Base-by-base conservation (phyloP, 176 grass and related monocot species). In the Musa itinerans region DNA sequence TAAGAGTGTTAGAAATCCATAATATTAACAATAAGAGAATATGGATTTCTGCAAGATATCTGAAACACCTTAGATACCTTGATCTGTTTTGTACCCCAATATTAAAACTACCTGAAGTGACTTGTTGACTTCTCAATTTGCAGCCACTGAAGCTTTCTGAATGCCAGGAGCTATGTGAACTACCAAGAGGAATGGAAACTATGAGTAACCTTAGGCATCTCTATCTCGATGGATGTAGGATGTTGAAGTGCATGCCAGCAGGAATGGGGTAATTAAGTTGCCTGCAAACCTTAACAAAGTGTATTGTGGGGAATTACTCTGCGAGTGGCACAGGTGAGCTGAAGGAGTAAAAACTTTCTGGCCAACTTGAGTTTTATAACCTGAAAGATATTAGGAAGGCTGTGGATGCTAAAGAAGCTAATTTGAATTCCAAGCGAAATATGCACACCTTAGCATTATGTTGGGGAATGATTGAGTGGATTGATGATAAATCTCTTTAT, bases 261-360 rank as follows among this genome's bases (percentile, higher is more conserved):
- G 71, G 68, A 16, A 78, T 81, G 27, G 74, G 74, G 27, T 26
- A 22, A 13, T 58, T 81, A 13, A 54, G 19, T 3, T 19, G 17
- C 3, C 27, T 86, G 3, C 64, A 72, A 27, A 78, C 3, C 3
- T 57, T 87, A 11, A 78, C 85, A 0, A 68, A 2, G 19, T 88
- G 73, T 52, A 52, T 81, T 27, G 14, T 77, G 1, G 57, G 77
- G 24, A 0, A 1, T 50, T 2, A 54, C 54, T 24, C 59, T 19
- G 53, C 29, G 14, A 71, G 72, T 26, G 29, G 69, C 10, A 79
- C 80, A 65, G 49, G 1, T 8, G 81, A 87, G 12, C 12, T 87
- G 10, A 71, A 77, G 22, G 22, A 59, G 1, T 66, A 83, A 71
- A 76, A 83, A 27, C 76, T 87, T 0, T 8, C 34, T 63, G 76